Percentiles rank a stretch among this genome's conserved stretches.
Conservation (phyloP, 2,329 filamentous ascomycete genomes). For the Ophiostoma piceae region DNA sequence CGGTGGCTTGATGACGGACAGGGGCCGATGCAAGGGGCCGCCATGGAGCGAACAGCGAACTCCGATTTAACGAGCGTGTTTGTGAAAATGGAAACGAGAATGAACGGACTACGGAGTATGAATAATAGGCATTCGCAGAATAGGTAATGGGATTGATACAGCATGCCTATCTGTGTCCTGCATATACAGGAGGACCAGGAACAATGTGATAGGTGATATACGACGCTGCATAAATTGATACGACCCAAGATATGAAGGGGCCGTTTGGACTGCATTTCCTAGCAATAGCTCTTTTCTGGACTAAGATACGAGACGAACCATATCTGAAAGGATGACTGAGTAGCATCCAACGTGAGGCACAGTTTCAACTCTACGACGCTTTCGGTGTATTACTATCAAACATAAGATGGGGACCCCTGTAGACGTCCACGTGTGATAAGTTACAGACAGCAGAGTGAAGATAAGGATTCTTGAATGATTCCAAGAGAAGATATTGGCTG, state of each 20-base stretch:
- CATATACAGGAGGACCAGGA: background rate
- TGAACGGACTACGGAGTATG: background rate
- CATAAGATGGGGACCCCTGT: background rate
- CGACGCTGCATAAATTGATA: slow-evolving; percentile 1
- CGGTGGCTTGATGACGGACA: background rate
- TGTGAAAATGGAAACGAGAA: background rate
- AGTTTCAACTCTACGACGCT: background rate
- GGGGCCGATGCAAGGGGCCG: background rate
- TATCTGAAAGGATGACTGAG: background rate
- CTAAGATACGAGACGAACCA: background rate
- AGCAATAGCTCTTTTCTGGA: background rate
- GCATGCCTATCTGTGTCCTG: background rate
- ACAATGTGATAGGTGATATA: slow-evolving; percentile 11
- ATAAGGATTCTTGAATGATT: background rate
- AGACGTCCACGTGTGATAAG: slow-evolving; percentile 5
- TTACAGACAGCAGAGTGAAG: background rate
- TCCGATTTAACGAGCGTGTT: background rate
- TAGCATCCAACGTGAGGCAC: background rate
- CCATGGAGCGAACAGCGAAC: background rate
- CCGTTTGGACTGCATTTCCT: background rate
- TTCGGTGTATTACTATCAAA: background rate
- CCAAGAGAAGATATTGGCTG: background rate
- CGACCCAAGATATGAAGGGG: background rate
- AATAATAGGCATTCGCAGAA: background rate
- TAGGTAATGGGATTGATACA: background rate